Base-by-base conservation (phyloP, 192 early-diverging fungal species). In the Irineochytrium annulatum region DNA sequence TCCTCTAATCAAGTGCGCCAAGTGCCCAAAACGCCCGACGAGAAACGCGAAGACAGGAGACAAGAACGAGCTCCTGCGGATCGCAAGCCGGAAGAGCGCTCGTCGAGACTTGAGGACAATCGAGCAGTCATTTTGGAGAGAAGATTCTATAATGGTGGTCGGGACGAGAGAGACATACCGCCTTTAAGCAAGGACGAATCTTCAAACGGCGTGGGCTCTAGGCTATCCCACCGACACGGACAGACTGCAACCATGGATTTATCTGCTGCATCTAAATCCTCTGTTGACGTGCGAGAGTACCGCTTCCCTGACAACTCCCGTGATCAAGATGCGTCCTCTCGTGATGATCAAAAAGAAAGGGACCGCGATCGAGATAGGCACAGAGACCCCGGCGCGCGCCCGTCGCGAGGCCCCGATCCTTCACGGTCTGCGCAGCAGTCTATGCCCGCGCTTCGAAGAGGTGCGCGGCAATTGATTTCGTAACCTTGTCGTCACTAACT, bases 311-410 rank as follows among this genome's bases (percentile, higher is more conserved):
- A 57, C 29, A 37, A 46, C n/a, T 14, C 26, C 54, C 20, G 22
- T 24, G 39, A 30, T 3, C 16, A 46, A 27, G 22, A 13, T 55
- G 11, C 22, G 6, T n/a, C 17, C 41, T 31, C 34, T 33, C 31
- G 35, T 35, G 49, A 45, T 14, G 6, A 22, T 13, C 31, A 62
- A 2, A 43, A 44, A 31, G 67, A 60, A 17, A 39, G 46, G 20
- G 60, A 54, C 13, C 26, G 35, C 3, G 69, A 71, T 16, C 48
- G 63, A 16, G 52, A 68, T 2, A 54, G 62, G 33, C 19, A 63
- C 26, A 31, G 43, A 67, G 62, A 54, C 4, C 64, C 48, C 24
- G 48, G n/a, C 22, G 52, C 22, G 51, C 22, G 34, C 14, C 14
- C 27, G 27, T 3, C 37, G 31, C 35, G 28, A 69, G 60, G 65